These are phyloP conservation scores for Blastobotrys terrestris DNA, from an alignment of 805 yeast genomes.

Conservation along the genomic window DNA sequence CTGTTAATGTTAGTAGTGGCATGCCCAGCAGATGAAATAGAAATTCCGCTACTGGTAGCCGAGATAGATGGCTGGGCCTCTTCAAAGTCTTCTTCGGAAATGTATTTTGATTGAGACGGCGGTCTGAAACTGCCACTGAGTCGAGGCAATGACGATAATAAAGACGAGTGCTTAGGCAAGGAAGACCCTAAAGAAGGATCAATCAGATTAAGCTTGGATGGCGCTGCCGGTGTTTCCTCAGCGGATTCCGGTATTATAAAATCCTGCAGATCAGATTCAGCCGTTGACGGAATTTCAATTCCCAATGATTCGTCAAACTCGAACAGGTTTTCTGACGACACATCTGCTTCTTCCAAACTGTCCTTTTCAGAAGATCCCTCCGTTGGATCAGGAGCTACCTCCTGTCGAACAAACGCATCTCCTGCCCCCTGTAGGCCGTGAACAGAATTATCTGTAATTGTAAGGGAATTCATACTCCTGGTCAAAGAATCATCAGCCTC, in stretches of 20 bases:
- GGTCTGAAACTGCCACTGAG: constrained; percentile 6
- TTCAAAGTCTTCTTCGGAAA: constrained; percentile 1
- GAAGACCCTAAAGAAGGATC: constrained; percentile 4
- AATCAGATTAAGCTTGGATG: background rate
- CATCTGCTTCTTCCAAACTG: background rate
- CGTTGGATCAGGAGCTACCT: background rate
- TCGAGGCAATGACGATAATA: background rate
- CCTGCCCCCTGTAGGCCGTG: background rate
- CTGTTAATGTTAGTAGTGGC: background rate
- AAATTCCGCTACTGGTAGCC: background rate
- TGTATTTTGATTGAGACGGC: constrained; percentile 3
- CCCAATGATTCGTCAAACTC: constrained; percentile 6
- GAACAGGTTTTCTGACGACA: constrained; percentile 2
- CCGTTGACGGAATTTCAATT: background rate
- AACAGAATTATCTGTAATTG: background rate
- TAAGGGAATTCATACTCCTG: background rate
- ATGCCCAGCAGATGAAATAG: background rate
- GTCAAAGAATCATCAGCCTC: background rate
- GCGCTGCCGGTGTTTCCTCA: background rate
- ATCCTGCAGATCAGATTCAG: too few species aligned
- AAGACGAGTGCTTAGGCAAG: background rate
- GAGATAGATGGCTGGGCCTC: background rate
- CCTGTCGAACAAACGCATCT: background rate
- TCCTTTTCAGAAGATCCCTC: background rate
- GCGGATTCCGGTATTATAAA: background rate